Evolutionary conservation across 352 stramenopile genomes (phyloP).

Genomic region (Phytophthora capsici): DNA sequence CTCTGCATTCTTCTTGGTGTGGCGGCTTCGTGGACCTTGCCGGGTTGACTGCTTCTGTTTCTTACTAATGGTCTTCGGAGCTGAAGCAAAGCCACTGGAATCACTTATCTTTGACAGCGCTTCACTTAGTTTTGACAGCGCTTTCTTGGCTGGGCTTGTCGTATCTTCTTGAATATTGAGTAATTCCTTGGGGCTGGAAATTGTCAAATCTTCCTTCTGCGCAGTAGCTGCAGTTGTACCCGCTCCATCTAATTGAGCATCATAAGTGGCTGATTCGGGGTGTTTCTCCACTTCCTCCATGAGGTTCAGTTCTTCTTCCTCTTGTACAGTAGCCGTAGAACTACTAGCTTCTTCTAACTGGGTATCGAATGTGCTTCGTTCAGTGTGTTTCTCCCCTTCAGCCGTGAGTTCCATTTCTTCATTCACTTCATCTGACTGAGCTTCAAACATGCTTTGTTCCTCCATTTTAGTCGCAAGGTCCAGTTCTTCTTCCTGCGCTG

Average conservation of each 20-base stretch:
- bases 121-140: slow-evolving; percentile 4
- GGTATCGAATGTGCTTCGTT: no score
- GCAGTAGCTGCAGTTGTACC: background rate
- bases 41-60: slow-evolving; percentile 21
- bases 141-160: background rate
- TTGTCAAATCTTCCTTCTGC: background rate
- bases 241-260: slow-evolving; percentile 5
- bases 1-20: slow-evolving; percentile 13
- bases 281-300: slow-evolving; percentile 7
- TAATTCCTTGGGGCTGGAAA: slow-evolving; percentile 7
- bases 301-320: background rate
- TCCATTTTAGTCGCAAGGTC: no score
- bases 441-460: no score
- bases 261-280: background rate
- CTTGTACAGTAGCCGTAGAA: no score
- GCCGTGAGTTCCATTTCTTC: no score
- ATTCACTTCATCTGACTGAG: no score
- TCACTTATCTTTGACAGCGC: background rate
- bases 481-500: no score
- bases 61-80: slow-evolving; percentile 4
- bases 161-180: background rate
- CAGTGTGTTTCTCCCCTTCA: no score
- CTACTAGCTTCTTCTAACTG: no score
- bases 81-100: no score
- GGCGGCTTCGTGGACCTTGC: slow-evolving; percentile 5